Base-by-base conservation (phyloP, 2,329 filamentous ascomycete genomes). In the Diplocarpon rosae region DNA sequence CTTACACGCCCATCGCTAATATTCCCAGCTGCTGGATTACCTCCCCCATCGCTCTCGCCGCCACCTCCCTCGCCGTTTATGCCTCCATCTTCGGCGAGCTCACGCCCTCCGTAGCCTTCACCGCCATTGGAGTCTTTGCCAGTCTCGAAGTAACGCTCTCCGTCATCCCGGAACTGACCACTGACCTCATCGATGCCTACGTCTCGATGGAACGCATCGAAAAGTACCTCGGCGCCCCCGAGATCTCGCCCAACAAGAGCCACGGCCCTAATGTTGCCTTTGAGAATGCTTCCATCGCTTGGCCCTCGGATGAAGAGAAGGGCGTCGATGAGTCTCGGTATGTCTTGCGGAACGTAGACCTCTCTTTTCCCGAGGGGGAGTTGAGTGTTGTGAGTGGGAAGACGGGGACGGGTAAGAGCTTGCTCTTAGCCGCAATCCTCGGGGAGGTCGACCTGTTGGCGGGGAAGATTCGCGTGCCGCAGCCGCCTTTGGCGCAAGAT, bases 391-490 rank as follows among this genome's bases (percentile, higher is more conserved):
- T 90, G 29, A 84, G 82, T 3, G 85, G 85, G 1, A 81, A 81
- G 58, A 90, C 85, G 0, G 85, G 85, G 0, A 78, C 78, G 8
- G 85, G 85, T 13, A 90, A 90, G 65, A 86, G 80, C 60, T 65
- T 90, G 32, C 66, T 92, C 51, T 69, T 92, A 6, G 75, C 83
- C 1, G 75, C 83, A 0, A 76, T 90, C 20, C 71, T 90, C 4
- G 85, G 85, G 1, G 85, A 90, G 62, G 77, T 78, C 2, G 84
- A 89, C 49, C 58, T 88, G 2, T 60, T 89, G 0, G 63, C 67
- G 0, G 85, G 85, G 1, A 68, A 64, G 4, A 66, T 90, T 39
- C 71, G 71, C 29, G 66, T 75, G 1, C 77, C 77, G 1, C 60
- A 58, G 13, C 64, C 74, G 0, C 72, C 73, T 1, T 52, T 67